phyloP scores from a whole-genome alignment of 805 yeast genomes.

The Kazachstania kunashirensis region DNA sequence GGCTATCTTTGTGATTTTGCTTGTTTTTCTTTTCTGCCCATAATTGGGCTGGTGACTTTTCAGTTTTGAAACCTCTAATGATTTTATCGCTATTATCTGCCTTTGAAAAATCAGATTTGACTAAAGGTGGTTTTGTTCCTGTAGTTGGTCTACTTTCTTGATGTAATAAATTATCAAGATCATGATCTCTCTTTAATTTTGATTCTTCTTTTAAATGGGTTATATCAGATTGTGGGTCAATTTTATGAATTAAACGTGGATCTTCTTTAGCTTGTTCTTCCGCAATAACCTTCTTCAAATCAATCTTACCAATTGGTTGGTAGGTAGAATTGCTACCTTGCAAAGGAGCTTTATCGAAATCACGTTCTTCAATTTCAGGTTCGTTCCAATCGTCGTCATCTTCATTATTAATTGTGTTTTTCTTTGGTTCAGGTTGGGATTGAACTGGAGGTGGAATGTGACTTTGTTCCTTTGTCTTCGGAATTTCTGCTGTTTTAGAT shows the following conservation, averaged over 20 bases:
- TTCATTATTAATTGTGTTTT: constrained; percentile 4
- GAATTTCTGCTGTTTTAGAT: constrained; percentile 5
- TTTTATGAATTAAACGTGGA: constrained; percentile 31
- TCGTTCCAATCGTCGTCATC: constrained; percentile 36
- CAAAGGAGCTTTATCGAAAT: constrained; percentile 39
- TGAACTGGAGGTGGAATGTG: constrained; percentile 14
- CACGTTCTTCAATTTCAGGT: constrained; percentile 40
- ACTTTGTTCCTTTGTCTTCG: background rate
- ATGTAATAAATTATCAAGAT: constrained; percentile 25
- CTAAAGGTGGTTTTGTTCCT: constrained; percentile 29
- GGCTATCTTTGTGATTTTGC: constrained; percentile 26
- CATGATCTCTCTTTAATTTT: constrained; percentile 29
- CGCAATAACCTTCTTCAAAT: constrained; percentile 35
- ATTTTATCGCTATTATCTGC: constrained; percentile 29
- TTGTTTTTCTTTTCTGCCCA: constrained; percentile 90
- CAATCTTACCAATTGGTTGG: constrained; percentile 56
- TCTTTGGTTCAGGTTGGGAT: background rate
- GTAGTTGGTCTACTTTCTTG: constrained; percentile 8
- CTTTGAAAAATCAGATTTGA: background rate
- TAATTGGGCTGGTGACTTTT: constrained; percentile 87
- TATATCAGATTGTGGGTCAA: constrained; percentile 26
- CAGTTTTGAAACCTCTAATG: constrained; percentile 56
- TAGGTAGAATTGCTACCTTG: constrained; percentile 39
- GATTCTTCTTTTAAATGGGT: constrained; percentile 30
- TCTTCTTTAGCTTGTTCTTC: constrained; percentile 36